Percentiles rank a stretch among this genome's conserved stretches.
phyloP scores from a whole-genome alignment of 2,329 filamentous ascomycete genomes.

The Cladosporium sp. region DNA sequence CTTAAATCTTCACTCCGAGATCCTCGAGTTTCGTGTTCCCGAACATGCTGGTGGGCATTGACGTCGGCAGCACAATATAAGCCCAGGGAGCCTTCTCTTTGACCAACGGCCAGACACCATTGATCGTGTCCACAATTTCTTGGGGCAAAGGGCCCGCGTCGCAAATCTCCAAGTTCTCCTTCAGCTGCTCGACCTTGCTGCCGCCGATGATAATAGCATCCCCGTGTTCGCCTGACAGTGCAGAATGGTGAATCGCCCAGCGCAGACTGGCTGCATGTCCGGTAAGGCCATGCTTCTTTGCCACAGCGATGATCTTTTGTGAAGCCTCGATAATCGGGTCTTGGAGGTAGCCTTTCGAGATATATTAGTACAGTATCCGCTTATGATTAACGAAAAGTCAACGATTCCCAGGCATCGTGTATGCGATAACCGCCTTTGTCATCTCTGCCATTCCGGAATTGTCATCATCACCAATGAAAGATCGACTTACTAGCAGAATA shows the following conservation, averaged over 20 bases:
- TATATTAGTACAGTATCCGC: neutral
- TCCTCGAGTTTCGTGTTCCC: neutral
- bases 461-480: neutral
- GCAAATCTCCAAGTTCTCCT: conserved; percentile 41
- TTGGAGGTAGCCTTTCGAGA: neutral
- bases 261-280: conserved; percentile 44
- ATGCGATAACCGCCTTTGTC: neutral
- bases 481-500: conserved; percentile 11
- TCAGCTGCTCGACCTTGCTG: conserved; percentile 39
- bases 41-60: neutral
- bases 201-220: conserved; percentile 46
- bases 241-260: conserved; percentile 49
- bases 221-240: conserved; percentile 31
- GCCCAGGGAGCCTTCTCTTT: conserved; percentile 12
- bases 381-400: neutral
- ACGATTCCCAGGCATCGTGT: neutral
- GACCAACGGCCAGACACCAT: conserved; percentile 38
- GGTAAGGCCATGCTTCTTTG: conserved; percentile 12
- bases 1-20: conserved; percentile 1
- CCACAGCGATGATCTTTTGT: neutral
- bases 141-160: conserved; percentile 44
- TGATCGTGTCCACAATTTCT: conserved; percentile 42
- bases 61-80: neutral
- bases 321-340: conserved; percentile 15
- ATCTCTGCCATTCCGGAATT: neutral